These are phyloP conservation scores for Pisolithus microcarpus DNA, from an alignment of 768 basidiomycete genomes.

Conservation along the genomic window DNA sequence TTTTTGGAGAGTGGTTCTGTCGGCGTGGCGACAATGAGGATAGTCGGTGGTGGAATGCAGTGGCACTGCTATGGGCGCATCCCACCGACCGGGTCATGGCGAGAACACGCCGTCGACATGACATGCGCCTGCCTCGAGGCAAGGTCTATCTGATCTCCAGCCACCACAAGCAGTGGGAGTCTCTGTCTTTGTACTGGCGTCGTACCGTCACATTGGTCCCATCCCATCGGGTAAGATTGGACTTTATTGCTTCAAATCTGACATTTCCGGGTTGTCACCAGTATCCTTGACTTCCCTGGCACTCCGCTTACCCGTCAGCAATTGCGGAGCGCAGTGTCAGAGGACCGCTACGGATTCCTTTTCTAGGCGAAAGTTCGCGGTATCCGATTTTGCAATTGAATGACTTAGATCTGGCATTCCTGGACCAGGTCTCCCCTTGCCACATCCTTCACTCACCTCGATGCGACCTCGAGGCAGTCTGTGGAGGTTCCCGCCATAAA, in stretches of 20 bases:
- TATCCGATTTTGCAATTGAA: slow-evolving; percentile 15
- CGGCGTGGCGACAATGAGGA: neutral
- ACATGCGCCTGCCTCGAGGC: slow-evolving; percentile 20
- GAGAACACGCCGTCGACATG: neutral
- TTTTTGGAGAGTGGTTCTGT: neutral
- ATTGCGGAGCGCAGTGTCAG: neutral
- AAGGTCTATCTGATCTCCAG: neutral
- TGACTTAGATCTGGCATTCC: slow-evolving; percentile 8
- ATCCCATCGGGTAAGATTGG: neutral
- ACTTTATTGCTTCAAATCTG: neutral
- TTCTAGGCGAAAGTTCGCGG: slow-evolving; percentile 5
- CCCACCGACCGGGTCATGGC: no score
- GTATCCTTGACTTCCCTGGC: slow-evolving; percentile 7
- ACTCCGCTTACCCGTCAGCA: slow-evolving; percentile 15
- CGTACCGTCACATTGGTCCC: no score
- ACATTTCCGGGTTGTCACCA: neutral
- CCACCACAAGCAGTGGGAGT: slow-evolving; percentile 10
- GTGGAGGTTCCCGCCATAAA: slow-evolving; percentile 9
- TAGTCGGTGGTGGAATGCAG: no score
- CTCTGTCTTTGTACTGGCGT: neutral
- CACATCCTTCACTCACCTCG: slow-evolving; percentile 11
- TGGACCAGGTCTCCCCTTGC: slow-evolving; percentile 12
- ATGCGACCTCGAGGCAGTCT: slow-evolving; percentile 25
- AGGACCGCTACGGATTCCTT: slow-evolving; percentile 1
- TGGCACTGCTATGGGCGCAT: no score